phyloP scores from a whole-genome alignment of 2,329 filamentous ascomycete species.

The Fusarium mangiferae region DNA sequence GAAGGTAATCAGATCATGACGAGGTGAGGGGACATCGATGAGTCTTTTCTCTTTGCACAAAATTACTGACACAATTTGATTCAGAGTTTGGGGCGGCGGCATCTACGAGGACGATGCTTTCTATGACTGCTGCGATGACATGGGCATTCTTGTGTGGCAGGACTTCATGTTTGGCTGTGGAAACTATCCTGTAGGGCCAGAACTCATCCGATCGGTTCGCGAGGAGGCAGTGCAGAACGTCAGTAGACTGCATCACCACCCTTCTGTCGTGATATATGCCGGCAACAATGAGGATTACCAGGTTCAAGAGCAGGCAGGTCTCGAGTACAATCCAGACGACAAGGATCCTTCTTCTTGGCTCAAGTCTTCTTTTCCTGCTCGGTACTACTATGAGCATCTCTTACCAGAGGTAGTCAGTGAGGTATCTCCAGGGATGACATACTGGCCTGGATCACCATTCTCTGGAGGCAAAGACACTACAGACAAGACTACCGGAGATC shows the following conservation, averaged over 20 bases:
- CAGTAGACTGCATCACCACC: neutral
- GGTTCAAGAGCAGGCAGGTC: neutral
- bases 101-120: conserved; percentile 1
- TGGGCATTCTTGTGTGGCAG: conserved; percentile 2
- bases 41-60: rapidly evolving
- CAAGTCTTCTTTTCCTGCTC: neutral
- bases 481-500: neutral
- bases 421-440: neutral
- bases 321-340: neutral
- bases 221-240: neutral
- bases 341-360: neutral
- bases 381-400: neutral
- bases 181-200: neutral
- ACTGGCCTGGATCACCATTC: neutral
- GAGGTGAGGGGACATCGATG: neutral
- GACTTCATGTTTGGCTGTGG: conserved; percentile 6
- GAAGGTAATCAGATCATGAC: conserved; percentile 3
- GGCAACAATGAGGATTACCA: conserved; percentile 8
- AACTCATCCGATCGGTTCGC: neutral
- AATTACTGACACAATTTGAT: neutral
- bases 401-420: neutral
- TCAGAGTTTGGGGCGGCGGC: conserved; percentile 1
- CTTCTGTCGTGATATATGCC: neutral
- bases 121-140: neutral
- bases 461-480: neutral